phyloP scores from a whole-genome alignment of 352 stramenopile genomes.

The Peronospora belbahrii region DNA sequence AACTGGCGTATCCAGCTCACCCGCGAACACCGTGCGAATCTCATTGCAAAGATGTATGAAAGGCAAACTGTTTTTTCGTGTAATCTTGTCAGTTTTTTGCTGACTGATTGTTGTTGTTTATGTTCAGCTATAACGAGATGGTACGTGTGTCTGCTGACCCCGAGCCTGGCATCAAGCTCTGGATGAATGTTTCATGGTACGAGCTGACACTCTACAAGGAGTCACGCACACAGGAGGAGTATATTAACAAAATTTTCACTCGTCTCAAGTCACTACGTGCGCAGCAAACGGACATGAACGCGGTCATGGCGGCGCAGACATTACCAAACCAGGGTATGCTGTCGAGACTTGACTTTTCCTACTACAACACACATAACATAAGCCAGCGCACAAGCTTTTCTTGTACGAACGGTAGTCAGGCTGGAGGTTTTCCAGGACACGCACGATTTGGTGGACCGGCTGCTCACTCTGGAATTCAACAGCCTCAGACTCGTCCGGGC shows the following conservation, averaged over 20 bases:
- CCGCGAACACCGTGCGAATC: slow-evolving; percentile 69
- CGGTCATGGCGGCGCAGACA: slow-evolving; percentile 50
- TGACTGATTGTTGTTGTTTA: slow-evolving; percentile 4
- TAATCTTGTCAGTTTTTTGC: slow-evolving; percentile 1
- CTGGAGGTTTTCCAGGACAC: slow-evolving; percentile 34
- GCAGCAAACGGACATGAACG: slow-evolving; percentile 68
- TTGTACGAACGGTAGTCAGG: slow-evolving; percentile 17
- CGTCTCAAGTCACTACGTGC: slow-evolving; percentile 65
- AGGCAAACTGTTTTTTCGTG: background rate
- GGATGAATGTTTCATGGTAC: slow-evolving; percentile 85
- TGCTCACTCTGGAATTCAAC: slow-evolving; percentile 21
- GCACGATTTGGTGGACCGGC: slow-evolving; percentile 25
- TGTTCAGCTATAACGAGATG: slow-evolving; percentile 71
- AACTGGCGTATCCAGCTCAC: slow-evolving; percentile 82
- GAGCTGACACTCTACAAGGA: slow-evolving; percentile 81
- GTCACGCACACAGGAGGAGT: slow-evolving; percentile 76
- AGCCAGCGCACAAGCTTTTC: slow-evolving; percentile 28
- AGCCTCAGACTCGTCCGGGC: slow-evolving; percentile 11
- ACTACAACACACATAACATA: slow-evolving; percentile 62
- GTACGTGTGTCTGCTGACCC: slow-evolving; percentile 75
- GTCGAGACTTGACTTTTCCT: slow-evolving; percentile 63
- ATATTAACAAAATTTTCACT: slow-evolving; percentile 86
- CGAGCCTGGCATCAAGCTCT: slow-evolving; percentile 72
- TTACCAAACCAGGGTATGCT: slow-evolving; percentile 68
- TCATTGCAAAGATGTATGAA: slow-evolving; percentile 81